Base-by-base conservation (phyloP, 225 moss, liverwort and hornwort genomes). In the Climacium dendroides region DNA sequence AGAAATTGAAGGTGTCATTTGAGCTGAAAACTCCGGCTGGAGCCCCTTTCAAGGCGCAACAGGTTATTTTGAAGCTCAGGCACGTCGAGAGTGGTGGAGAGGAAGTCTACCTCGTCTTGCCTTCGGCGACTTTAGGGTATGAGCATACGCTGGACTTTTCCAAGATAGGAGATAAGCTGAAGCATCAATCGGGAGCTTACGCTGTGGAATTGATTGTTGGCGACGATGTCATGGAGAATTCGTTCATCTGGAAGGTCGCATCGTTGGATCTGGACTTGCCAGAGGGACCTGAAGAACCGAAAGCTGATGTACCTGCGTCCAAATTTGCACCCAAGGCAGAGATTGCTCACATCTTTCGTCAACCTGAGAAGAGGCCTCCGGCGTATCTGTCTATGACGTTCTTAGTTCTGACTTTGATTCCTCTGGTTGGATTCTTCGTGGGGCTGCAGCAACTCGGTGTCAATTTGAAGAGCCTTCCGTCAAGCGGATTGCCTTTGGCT, bases 211-310 rank as follows among this genome's bases (percentile, higher is more conserved):
- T 99, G 54, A 90, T 94, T 52, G 93, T 99, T 50, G 97, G 98
- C 47, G 98, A 99, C 85, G 90, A 91, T 39, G 88, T 93, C 37
- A 97, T 99, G 97, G 96, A 97, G 83, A 96, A 99, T 84, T 95
- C 97, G 12, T 95, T 99, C 87, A 58, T 95, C 47, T 97, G 97
- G 98, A 86, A 69, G 60, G 62, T 95, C 50, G 98, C 86, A 69
- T 94, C 90, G 41, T 80, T 99, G 74, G 97, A 97, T 65, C 87
- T 99, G 87, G 98, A 97, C 90, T 90, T 97, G 90, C 98, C 96
- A 41, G 98, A 97, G 64, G 93, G 91, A 75, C 87, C 94, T 18
- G 97, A 95, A 85, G 96, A 94, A 74, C 81, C 87, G 23, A 72
- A 86, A 85, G 59, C 89, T 19, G 87, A 70, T 86, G 89, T 89